Evolutionary conservation across 768 basidiomycete genomes (phyloP).

Genomic region (Mycena sanguinolenta): DNA sequence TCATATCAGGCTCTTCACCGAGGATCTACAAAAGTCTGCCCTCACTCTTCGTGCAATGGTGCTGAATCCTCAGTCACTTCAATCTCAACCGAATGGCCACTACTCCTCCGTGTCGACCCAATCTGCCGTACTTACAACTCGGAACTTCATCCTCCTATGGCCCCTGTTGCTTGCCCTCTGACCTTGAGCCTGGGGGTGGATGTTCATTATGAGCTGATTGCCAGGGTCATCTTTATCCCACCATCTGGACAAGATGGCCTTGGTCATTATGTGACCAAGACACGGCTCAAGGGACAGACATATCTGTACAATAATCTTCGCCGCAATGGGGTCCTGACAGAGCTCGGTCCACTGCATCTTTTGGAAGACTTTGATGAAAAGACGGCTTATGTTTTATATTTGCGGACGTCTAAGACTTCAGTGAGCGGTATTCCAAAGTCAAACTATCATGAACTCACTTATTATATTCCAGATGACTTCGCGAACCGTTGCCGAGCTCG

Average conservation of each 20-base stretch:
- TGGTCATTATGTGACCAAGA: slow-evolving; percentile 19
- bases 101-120: slow-evolving; percentile 2
- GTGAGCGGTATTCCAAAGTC: not conserved
- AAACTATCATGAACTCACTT: not conserved
- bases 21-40: not conserved
- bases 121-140: not conserved
- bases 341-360: slow-evolving; percentile 14
- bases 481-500: not conserved
- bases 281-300: not conserved
- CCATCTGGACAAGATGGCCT: not conserved
- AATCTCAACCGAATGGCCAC: slow-evolving; percentile 16
- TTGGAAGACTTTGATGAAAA: slow-evolving; percentile 1
- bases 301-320: slow-evolving; percentile 8
- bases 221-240: not conserved
- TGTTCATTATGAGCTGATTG: slow-evolving; percentile 13
- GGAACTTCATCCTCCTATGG: not conserved
- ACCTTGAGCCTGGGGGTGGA: not conserved
- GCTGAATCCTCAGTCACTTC: not conserved
- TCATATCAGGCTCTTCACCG: not conserved
- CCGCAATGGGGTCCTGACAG: not conserved
- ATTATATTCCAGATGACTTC: not conserved
- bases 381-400: slow-evolving; percentile 10
- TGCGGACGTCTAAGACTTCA: slow-evolving; percentile 11
- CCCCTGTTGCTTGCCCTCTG: not conserved
- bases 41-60: not conserved